Evolutionary conservation across 2,329 filamentous ascomycete genomes (phyloP).

Genomic region (Colletotrichum nymphaeae): DNA sequence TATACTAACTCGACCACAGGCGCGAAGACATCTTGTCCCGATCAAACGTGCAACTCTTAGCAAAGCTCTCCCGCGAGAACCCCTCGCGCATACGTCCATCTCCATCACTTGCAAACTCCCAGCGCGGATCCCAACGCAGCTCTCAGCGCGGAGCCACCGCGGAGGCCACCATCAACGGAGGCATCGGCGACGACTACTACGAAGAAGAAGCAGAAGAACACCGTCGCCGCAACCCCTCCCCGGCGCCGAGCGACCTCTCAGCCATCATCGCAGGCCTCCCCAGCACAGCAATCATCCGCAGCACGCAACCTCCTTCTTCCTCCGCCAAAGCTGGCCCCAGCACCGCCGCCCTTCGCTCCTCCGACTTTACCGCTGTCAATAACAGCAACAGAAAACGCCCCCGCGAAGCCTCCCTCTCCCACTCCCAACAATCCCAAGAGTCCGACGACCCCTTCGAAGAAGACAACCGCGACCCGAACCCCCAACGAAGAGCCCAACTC

Average conservation of each 20-base stretch:
- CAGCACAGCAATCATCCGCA: conserved; percentile 3
- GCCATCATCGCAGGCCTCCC: conserved; percentile 14
- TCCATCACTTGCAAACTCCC: not conserved
- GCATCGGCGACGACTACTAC: not conserved
- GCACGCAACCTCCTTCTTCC: not conserved
- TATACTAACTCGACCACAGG: conserved; percentile 4
- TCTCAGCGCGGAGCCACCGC: not conserved
- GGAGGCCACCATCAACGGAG: not conserved
- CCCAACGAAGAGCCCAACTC: conserved; percentile 41
- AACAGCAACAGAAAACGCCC: conserved; percentile 12
- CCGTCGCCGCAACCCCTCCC: not conserved
- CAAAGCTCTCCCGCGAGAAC: not conserved
- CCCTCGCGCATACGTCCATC: conserved; percentile 4
- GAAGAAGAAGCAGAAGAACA: not conserved
- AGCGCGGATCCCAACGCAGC: not conserved
- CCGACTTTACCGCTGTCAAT: conserved; percentile 21
- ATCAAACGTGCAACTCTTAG: conserved; percentile 18
- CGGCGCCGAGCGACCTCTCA: not conserved
- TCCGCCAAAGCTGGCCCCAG: not conserved
- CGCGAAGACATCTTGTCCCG: conserved; percentile 18
- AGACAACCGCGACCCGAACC: conserved; percentile 35
- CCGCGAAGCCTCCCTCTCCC: not conserved
- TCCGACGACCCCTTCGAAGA: conserved; percentile 38
- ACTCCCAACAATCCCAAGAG: conserved; percentile 8
- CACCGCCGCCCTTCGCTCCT: not conserved